Evolutionary conservation across 2,329 filamentous ascomycete genomes (phyloP).

Genomic region (Botrytis deweyae): DNA sequence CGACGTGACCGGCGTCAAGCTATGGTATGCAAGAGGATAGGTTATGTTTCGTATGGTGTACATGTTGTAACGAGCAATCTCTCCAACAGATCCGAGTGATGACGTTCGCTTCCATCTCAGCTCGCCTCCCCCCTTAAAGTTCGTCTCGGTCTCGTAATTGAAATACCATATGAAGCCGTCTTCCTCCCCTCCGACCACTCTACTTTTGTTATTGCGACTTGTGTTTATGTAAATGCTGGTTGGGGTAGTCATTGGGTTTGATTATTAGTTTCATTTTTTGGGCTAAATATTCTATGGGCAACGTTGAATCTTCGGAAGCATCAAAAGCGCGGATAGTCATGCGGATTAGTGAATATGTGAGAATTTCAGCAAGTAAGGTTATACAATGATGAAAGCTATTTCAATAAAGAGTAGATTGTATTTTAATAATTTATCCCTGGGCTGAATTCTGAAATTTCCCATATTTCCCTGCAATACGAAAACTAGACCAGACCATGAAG

Average conservation of each 20-base stretch:
- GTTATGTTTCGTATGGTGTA: not conserved
- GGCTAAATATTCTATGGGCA: not conserved
- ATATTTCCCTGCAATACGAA: not conserved
- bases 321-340: not conserved
- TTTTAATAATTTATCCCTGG: not conserved
- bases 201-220: slow-evolving; percentile 30
- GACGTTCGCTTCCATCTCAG: not conserved
- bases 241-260: slow-evolving; percentile 2
- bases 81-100: not conserved
- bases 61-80: not conserved
- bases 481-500: not conserved
- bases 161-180: slow-evolving; percentile 30
- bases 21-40: not conserved
- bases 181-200: slow-evolving; percentile 34
- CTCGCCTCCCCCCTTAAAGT: not conserved
- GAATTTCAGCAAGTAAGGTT: not conserved
- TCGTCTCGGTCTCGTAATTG: slow-evolving; percentile 26
- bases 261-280: not conserved
- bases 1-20: not conserved
- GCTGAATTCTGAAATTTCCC: not conserved
- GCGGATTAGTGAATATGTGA: not conserved
- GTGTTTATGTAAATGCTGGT: slow-evolving; percentile 31
- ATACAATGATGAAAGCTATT: not conserved
- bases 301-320: not conserved
- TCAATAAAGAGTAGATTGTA: not conserved